These are phyloP conservation scores for Lentinula raphanica DNA, from an alignment of 768 basidiomycete species.

Conservation along the genomic window DNA sequence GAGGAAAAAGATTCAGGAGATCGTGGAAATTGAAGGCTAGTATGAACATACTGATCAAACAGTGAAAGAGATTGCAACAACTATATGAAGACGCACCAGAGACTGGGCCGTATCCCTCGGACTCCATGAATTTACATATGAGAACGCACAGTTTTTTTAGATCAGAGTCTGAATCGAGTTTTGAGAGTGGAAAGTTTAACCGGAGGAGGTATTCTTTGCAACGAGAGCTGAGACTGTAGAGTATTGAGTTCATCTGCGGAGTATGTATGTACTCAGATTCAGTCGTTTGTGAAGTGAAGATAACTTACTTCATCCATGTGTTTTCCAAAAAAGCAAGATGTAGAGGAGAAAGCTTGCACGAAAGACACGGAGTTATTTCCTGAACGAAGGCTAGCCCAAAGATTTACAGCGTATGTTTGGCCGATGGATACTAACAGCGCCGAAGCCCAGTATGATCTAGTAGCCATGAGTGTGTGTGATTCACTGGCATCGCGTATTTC, in stretches of 20 bases:
- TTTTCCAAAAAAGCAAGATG: constrained; percentile 49
- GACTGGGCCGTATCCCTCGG: constrained; percentile 41
- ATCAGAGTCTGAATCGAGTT: constrained; percentile 25
- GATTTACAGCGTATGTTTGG: constrained; percentile 32
- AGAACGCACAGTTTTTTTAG: constrained; percentile 30
- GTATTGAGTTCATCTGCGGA: constrained; percentile 31
- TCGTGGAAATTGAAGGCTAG: constrained; percentile 35
- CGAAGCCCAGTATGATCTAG: constrained; percentile 48
- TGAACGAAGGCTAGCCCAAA: constrained; percentile 27
- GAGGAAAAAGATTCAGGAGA: constrained; percentile 55
- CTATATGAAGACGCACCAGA: too few species aligned
- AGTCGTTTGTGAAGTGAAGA: constrained; percentile 10
- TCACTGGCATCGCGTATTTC: neutral
- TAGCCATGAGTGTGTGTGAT: constrained; percentile 18
- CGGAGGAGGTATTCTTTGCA: constrained; percentile 36
- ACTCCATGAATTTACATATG: constrained; percentile 48
- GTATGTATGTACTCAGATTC: neutral
- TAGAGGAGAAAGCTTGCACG: constrained; percentile 40
- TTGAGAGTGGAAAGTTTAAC: constrained; percentile 22
- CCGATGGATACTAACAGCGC: constrained; percentile 38
- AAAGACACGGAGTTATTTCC: constrained; percentile 22
- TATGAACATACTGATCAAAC: too few species aligned
- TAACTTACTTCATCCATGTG: constrained; percentile 34
- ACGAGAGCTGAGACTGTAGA: constrained; percentile 32
- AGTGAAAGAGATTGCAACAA: too few species aligned